phyloP scores from a whole-genome alignment of 1,284 basidiomycete species.

The Schizophyllum commune region DNA sequence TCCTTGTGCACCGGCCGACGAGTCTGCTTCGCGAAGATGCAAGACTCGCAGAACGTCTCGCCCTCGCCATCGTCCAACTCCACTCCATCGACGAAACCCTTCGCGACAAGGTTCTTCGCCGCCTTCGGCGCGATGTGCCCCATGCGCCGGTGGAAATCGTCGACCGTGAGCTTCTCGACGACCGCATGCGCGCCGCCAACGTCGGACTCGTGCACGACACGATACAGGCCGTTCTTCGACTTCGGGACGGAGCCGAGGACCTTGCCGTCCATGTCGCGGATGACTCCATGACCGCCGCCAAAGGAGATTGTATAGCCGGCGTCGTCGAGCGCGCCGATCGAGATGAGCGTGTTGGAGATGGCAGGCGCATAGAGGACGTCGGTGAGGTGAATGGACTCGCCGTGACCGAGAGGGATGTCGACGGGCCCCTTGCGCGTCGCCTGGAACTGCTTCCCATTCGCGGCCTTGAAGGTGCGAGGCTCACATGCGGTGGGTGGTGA shows the following conservation, averaged over 20 bases:
- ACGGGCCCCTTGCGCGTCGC: neutral
- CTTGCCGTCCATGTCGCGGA: constrained; percentile 1
- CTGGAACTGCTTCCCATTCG: neutral
- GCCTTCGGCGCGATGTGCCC: constrained; percentile 5
- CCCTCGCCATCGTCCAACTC: constrained; percentile 1
- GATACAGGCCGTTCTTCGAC: constrained; percentile 8
- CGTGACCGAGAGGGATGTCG: neutral
- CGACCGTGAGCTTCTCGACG: constrained; percentile 5
- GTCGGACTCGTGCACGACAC: constrained; percentile 3
- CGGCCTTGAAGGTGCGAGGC: neutral
- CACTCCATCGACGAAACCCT: constrained; percentile 3
- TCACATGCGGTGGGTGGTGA: neutral
- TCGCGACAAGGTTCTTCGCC: constrained; percentile 3
- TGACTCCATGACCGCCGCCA: constrained; percentile 5
- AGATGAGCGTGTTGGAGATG: constrained; percentile 17
- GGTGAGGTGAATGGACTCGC: constrained; percentile 6
- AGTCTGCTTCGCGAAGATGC: constrained; percentile 20
- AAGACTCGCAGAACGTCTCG: constrained; percentile 18
- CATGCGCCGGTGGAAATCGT: constrained; percentile 4
- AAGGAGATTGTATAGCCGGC: constrained; percentile 13
- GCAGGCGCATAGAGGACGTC: constrained; percentile 18
- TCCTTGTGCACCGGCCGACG: constrained; percentile 17
- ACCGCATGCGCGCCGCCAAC: neutral
- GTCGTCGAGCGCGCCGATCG: constrained; percentile 16
- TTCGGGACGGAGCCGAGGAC: constrained; percentile 5